Evolutionary conservation across 805 yeast species (phyloP), one percentile per base, ranked within the genome.

Genomic region (Yarrowia sp.): DNA sequence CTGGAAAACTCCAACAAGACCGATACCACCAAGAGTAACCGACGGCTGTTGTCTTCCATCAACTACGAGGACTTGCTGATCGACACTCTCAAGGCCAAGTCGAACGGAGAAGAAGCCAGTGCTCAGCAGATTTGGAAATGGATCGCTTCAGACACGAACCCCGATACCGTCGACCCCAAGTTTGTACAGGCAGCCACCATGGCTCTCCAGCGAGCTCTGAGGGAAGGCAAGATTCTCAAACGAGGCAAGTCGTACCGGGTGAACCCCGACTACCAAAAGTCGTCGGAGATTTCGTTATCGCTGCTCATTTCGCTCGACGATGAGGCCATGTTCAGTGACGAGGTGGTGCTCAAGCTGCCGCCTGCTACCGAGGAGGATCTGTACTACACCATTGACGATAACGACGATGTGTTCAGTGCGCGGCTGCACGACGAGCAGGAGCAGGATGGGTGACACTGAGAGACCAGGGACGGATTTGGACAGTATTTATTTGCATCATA

Each of bases 371-470:
- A 72, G 19, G 76, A 72, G 19, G 79, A 77, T 53, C 72, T 73
- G n/a, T 72, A 70, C 42, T 74, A 71, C 67, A 63, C 76, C 71
- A 70, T 77, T 5, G 79, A 78, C 58, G 79, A 79, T 56, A 73
- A 78, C 70, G 77, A 77, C 12, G 74, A 71, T n/a, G 79, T 74
- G 5, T 80, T 79, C 72, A 75, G 79, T 63, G 82, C 79, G 67
- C 73, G 72, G 36, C 73, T 78, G 5, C 75, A 75, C 58, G 71
- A 71, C 19, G 42, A 59, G 52, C 40, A 41, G 36, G 42, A 67
- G 53, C 41, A 41, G 45, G 46, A 55, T 9, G 41, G 10, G 49
- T 35, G 40, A n/a, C 12, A n/a, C 8, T 14, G 26, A 16, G 8
- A 32, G 16, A 19, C 10, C 10, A 26, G n/a, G n/a, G 16, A 15